Percentiles rank a stretch among this genome's conserved stretches.
phyloP scores from a whole-genome alignment of 805 yeast genomes.

The Wickerhamomyces rabaulensis region DNA sequence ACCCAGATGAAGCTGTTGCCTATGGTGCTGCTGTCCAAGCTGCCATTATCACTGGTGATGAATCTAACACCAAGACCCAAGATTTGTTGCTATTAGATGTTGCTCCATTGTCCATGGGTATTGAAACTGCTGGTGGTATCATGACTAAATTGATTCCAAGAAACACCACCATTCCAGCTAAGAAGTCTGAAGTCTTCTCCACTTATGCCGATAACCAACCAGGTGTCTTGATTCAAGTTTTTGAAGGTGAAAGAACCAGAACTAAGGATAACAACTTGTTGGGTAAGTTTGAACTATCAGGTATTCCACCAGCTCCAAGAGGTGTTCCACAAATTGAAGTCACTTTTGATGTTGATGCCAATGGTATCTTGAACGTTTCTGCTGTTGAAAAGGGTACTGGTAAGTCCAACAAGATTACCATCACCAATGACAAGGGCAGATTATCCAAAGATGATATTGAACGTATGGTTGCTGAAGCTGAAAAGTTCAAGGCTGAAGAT shows the following conservation, averaged over 20 bases:
- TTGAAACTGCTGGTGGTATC: constrained; percentile 99
- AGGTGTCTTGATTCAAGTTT: constrained; percentile 97
- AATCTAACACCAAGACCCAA: constrained; percentile 90
- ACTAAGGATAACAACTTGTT: constrained; percentile 95
- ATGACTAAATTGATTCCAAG: constrained; percentile 99
- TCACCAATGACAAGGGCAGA: constrained; percentile 98
- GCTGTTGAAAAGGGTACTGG: constrained; percentile 99
- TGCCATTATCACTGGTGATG: constrained; percentile 95
- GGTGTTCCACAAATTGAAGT: constrained; percentile 99
- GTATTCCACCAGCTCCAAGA: constrained; percentile 98
- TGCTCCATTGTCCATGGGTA: constrained; percentile 97
- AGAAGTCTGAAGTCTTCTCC: constrained; percentile 96
- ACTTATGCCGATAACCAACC: constrained; percentile 99
- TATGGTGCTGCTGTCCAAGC: constrained; percentile 99
- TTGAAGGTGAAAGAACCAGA: constrained; percentile 97
- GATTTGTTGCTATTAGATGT: constrained; percentile 95
- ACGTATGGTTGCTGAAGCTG: constrained; percentile 97
- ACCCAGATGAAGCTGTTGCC: constrained; percentile 99
- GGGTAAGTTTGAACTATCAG: constrained; percentile 95
- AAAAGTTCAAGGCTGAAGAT: constrained; percentile 95
- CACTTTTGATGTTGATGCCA: constrained; percentile 94
- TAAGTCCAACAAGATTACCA: constrained; percentile 93
- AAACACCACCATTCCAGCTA: constrained; percentile 97
- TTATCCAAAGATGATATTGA: constrained; percentile 96
- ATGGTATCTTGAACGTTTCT: constrained; percentile 94